Percentiles rank a stretch among this genome's conserved stretches.
These are phyloP conservation scores for Bacidia gigantensis DNA, from an alignment of 495 filamentous ascomycete species.

Conservation along the genomic window DNA sequence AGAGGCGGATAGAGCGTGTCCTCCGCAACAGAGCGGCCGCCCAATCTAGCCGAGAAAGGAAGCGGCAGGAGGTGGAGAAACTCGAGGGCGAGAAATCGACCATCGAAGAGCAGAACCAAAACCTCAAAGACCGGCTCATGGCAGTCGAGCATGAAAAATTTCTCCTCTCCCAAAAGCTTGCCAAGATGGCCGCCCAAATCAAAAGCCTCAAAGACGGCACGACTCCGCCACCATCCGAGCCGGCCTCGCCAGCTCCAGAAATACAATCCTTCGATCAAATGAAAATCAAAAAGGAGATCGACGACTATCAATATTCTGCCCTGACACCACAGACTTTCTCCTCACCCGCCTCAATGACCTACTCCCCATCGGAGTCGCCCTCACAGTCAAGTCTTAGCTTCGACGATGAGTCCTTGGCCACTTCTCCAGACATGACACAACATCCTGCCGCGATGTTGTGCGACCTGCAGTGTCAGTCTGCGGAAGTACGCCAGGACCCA, in stretches of 20 bases:
- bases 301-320: constrained; percentile 34
- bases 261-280: constrained; percentile 8
- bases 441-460: constrained; percentile 99
- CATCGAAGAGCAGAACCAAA: constrained; percentile 55
- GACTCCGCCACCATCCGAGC: constrained; percentile 24
- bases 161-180: constrained; percentile 49
- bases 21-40: constrained; percentile 90
- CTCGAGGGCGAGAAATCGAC: constrained; percentile 61
- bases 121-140: constrained; percentile 50
- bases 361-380: constrained; percentile 27
- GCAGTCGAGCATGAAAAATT: constrained; percentile 53
- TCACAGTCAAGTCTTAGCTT: constrained; percentile 26
- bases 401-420: constrained; percentile 40
- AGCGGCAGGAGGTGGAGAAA: constrained; percentile 84
- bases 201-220: constrained; percentile 22
- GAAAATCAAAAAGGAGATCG: constrained; percentile 42
- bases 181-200: constrained; percentile 47
- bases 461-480: constrained; percentile 99
- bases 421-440: constrained; percentile 91
- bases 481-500: constrained; percentile 26
- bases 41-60: constrained; percentile 90
- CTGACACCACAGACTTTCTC: constrained; percentile 29
- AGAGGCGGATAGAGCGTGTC: constrained; percentile 91
- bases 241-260: constrained; percentile 25
- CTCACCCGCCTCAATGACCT: constrained; percentile 34